phyloP scores from a whole-genome alignment of 2,329 filamentous ascomycete species.

The Alternaria hordeiaustralica region DNA sequence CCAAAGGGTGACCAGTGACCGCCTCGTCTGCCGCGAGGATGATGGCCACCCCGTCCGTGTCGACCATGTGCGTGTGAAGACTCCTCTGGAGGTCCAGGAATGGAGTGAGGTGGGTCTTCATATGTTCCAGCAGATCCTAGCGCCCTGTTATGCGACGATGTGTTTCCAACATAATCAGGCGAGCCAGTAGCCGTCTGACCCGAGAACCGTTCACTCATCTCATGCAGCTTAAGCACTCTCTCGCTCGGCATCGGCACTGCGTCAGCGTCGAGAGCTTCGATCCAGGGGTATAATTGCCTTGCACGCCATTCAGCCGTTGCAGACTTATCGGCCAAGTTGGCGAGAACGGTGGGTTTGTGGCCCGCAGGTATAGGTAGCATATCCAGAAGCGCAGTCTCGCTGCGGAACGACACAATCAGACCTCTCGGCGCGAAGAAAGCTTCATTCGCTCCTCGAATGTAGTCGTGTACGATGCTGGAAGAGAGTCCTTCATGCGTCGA shows the following conservation, averaged over 20 bases:
- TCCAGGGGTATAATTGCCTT: conserved; percentile 37
- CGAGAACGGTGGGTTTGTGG: conserved; percentile 28
- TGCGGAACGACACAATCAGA: conserved; percentile 33
- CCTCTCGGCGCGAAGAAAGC: conserved; percentile 43
- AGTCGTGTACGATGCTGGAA: conserved; percentile 26
- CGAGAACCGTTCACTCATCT: conserved; percentile 23
- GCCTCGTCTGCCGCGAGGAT: neutral
- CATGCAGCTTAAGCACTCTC: conserved; percentile 19
- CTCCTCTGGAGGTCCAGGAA: conserved; percentile 16
- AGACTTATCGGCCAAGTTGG: conserved; percentile 18
- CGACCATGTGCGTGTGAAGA: neutral
- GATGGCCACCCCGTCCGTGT: neutral
- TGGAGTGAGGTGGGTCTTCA: conserved; percentile 37
- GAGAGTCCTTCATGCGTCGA: neutral
- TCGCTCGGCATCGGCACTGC: conserved; percentile 22
- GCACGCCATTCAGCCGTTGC: conserved; percentile 26
- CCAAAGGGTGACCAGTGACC: conserved; percentile 26
- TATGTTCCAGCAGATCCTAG: neutral
- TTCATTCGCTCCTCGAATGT: conserved; percentile 38
- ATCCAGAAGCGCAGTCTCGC: conserved; percentile 29
- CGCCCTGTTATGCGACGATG: neutral
- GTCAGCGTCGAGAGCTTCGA: conserved; percentile 34
- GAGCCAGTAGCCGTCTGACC: neutral
- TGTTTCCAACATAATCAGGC: neutral
- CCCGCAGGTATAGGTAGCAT: conserved; percentile 31